A percentile compares a stretch with the other conserved stretches of the same genome.
Conservation (phyloP, 306 rosid species). For the Acacia crassicarpa region DNA sequence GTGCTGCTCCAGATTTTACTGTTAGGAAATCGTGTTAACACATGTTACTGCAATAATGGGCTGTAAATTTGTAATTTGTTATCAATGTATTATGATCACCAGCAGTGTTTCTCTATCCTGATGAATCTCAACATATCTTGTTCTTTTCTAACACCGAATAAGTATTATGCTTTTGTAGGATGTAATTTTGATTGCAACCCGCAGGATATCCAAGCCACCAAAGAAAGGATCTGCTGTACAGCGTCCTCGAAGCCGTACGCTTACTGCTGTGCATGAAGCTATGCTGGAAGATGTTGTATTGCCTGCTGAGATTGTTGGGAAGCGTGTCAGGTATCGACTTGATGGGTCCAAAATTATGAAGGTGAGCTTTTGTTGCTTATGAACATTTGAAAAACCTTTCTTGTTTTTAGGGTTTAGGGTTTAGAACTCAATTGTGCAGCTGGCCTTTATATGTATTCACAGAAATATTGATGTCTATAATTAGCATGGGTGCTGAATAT, state of each 20-base stretch:
- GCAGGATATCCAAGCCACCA: slow-evolving; percentile 86
- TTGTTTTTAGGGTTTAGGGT: background rate
- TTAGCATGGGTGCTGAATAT: background rate
- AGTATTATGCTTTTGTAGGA: slow-evolving; percentile 39
- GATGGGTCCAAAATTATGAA: slow-evolving; percentile 90
- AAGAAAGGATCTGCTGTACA: slow-evolving; percentile 87
- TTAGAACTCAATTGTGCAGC: background rate
- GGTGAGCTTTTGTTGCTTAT: slow-evolving; percentile 33
- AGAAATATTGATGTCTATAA: background rate
- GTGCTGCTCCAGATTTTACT: background rate
- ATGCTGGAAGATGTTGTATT: slow-evolving; percentile 79
- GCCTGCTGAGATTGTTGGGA: slow-evolving; percentile 95
- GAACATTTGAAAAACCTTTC: background rate
- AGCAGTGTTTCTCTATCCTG: background rate
- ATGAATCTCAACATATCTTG: background rate
- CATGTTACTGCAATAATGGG: background rate
- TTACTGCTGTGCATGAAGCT: slow-evolving; percentile 89
- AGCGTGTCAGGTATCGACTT: slow-evolving; percentile 64
- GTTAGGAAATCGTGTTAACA: background rate
- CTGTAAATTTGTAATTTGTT: background rate
- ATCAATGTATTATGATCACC: background rate
- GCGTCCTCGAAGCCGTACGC: slow-evolving; percentile 82
- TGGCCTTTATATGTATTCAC: background rate
- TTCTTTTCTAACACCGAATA: background rate
- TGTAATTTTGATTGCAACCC: slow-evolving; percentile 76